Conservation (phyloP, 2,329 filamentous ascomycete species). For the Neonectria ditissima region DNA sequence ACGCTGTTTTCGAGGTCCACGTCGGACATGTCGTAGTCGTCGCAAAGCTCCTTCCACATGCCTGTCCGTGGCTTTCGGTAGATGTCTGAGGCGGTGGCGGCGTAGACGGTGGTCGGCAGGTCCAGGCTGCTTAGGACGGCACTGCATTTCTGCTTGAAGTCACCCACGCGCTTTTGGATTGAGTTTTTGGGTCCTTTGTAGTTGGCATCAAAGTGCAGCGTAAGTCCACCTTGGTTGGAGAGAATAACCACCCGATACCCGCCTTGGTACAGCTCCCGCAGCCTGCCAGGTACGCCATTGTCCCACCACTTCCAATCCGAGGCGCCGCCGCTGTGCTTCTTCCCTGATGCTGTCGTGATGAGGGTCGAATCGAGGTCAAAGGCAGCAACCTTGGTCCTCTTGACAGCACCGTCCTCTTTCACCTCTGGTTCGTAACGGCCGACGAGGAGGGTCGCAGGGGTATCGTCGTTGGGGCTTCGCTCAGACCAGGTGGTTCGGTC, state of each 20-base stretch:
- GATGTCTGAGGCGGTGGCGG: constrained; percentile 83
- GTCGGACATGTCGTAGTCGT: constrained; percentile 69
- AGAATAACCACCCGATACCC: constrained; percentile 83
- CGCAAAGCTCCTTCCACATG: constrained; percentile 80
- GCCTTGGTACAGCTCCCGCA: constrained; percentile 74
- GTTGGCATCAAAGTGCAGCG: constrained; percentile 79
- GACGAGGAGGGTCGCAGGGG: constrained; percentile 74
- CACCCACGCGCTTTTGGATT: constrained; percentile 72
- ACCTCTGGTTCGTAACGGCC: constrained; percentile 73
- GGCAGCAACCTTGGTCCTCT: constrained; percentile 71
- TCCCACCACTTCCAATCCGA: constrained; percentile 98
- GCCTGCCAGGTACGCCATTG: constrained; percentile 71
- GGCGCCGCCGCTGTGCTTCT: constrained; percentile 76
- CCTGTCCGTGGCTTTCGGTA: constrained; percentile 89
- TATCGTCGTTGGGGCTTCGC: constrained; percentile 65
- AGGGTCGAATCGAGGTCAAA: constrained; percentile 90
- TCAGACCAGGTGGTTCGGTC: constrained; percentile 79
- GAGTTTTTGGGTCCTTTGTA: constrained; percentile 68
- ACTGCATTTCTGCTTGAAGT: constrained; percentile 86
- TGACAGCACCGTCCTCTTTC: constrained; percentile 49
- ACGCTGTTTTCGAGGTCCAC: constrained; percentile 80
- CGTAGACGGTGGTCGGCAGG: constrained; percentile 84
- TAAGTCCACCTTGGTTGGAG: constrained; percentile 90
- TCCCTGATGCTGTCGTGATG: constrained; percentile 83
- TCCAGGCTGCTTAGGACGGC: constrained; percentile 78